Evolutionary conservation across 129 eudicot species (phyloP), one percentile per base, ranked within the genome.

Genomic region (Oenanthe sinensis): DNA sequence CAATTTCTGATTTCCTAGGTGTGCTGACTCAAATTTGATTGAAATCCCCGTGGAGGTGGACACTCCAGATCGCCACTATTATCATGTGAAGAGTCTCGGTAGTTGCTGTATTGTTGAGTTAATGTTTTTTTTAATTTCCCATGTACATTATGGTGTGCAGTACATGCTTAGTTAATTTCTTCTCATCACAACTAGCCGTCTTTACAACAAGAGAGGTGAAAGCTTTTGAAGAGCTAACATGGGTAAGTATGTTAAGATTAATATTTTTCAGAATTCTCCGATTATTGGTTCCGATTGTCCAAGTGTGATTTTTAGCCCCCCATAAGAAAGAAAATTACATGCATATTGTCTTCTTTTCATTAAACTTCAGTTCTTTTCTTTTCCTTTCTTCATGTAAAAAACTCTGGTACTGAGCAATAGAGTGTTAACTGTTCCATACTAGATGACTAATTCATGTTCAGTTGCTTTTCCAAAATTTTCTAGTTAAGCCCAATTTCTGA

Each of bases 1-100:
- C 39, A 12, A 8, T 44, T n/a, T 72, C 36, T 72, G 45, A 24
- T 44, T 72, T 44, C 16, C 10, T 72, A 95, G 98, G 84, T 95
- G 98, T 82, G 79, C 69, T 28, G 98, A 95, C 79, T 81, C 96
- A 37, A 90, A 67, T 79, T 75, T 95, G 90, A 88, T 95, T 78
- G 97, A 90, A 85, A 88, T 95, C 71, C 98, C 98, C 2, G 98
- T 95, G 77, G 92, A 95, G 81, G 85, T 95, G 78, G 98, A 95
- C 80, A 90, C 91, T 75, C 96, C 97, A 14, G 93, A 91, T 85
- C 97, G 84, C 81, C 98, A 95, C 70, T 95, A 95, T 77, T 95
- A 91, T 84, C 97, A 91, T 79, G 98, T 93, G 91, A 60, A 92
- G 52, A 83, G 40, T 46, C 22, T 68, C 36, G 36, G 36, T 33